These are phyloP conservation scores for Exophiala mesophila DNA, from an alignment of 2,329 filamentous ascomycete genomes.

Conservation along the genomic window DNA sequence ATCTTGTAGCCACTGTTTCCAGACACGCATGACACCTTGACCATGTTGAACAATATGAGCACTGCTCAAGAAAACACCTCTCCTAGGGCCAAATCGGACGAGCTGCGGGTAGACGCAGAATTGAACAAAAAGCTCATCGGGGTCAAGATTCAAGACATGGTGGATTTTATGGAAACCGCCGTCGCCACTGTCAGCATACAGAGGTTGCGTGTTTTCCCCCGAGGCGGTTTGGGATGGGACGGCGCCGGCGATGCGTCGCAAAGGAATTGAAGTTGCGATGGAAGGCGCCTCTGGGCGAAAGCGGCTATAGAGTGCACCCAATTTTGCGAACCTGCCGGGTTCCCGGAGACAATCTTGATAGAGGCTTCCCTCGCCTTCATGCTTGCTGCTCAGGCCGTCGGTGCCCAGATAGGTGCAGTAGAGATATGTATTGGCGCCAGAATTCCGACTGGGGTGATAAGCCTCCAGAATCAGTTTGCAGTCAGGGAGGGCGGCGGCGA, in stretches of 20 bases:
- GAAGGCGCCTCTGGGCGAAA: slow-evolving; percentile 62
- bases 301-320: slow-evolving; percentile 61
- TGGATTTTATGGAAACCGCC: slow-evolving; percentile 43
- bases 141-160: slow-evolving; percentile 61
- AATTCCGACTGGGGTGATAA: slow-evolving; percentile 65
- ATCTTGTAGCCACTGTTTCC: slow-evolving; percentile 64
- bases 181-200: slow-evolving; percentile 23
- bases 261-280: slow-evolving; percentile 28
- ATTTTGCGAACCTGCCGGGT: slow-evolving; percentile 39
- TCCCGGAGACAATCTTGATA: slow-evolving; percentile 32
- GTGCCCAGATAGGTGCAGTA: slow-evolving; percentile 65
- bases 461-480: slow-evolving; percentile 72
- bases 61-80: slow-evolving; percentile 59
- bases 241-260: slow-evolving; percentile 30
- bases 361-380: slow-evolving; percentile 36
- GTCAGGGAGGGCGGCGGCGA: slow-evolving; percentile 53
- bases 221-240: slow-evolving; percentile 40
- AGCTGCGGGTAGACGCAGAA: slow-evolving; percentile 65
- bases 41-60: slow-evolving; percentile 58
- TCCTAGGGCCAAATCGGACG: slow-evolving; percentile 59
- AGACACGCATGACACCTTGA: slow-evolving; percentile 61
- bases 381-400: slow-evolving; percentile 49
- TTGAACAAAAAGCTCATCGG: slow-evolving; percentile 68
- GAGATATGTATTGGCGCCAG: slow-evolving; percentile 61
- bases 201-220: slow-evolving; percentile 33